Base-by-base conservation (phyloP, 768 basidiomycete species). In the Pisolithus sp. region DNA sequence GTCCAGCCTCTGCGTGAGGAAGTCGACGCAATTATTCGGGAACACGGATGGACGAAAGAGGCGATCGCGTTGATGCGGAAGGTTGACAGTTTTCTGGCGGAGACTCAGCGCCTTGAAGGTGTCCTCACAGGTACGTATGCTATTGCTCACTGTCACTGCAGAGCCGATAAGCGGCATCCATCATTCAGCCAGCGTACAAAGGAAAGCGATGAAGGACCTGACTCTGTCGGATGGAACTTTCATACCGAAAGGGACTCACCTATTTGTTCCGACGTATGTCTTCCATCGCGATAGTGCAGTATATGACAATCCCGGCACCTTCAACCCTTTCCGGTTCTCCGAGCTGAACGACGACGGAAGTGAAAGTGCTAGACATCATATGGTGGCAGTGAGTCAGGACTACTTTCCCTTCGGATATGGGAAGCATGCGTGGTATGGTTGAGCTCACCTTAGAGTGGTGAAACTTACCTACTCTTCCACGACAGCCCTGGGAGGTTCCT, bases 241-340 rank as follows among this genome's bases (percentile, higher is more conserved):
- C 28, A 53, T 73, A 24, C 73, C 72, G 0, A 57, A 63, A 21
- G 73, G 70, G 10, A 63, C 63, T 21, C 47, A 54, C 21, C 31
- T 73, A 7, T 36, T 59, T 3, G 60, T 58, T 10, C 57, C 69
- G 4, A 30, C 60, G 3, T 48, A 50, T 15, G 57, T 48, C 4
- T 76, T 83, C 53, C 70, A n/a, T n/a, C n/a, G n/a, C n/a, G n/a
- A n/a, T n/a, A n/a, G n/a, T n/a, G n/a, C n/a, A n/a, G n/a, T n/a
- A n/a, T n/a, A n/a, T n/a, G n/a, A n/a, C n/a, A n/a, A n/a, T n/a
- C n/a, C n/a, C n/a, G n/a, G n/a, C n/a, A n/a, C n/a, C n/a, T n/a
- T n/a, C n/a, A n/a, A 79, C 34, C 73, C 74, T 0, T 79, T 77
- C 62, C 76, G 80, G 2, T 82, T 79, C 55, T 62, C 69, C 0